Conservation (phyloP, 164 flowering plant species). For the Berberis thunbergii region DNA sequence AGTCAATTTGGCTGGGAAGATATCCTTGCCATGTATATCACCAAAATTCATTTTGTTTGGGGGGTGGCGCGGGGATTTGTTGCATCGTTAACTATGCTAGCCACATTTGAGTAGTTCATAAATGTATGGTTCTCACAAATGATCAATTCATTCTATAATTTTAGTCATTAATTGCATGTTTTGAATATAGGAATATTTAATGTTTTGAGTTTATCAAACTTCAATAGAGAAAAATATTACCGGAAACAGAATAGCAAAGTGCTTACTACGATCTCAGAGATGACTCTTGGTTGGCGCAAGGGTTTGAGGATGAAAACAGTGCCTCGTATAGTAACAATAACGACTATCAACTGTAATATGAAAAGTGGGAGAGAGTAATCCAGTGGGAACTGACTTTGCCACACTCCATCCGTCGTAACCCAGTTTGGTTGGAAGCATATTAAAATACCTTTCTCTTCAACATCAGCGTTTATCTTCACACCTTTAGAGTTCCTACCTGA, state of each 20-base stretch:
- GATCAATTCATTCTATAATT: too few relatives aligned
- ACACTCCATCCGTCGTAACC: conserved; percentile 9
- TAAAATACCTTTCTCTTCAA: background rate
- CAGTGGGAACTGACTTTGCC: conserved; percentile 8
- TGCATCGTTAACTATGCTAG: too few relatives aligned
- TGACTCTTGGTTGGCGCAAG: conserved; percentile 11
- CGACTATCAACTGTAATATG: conserved; percentile 8
- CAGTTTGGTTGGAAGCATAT: conserved; percentile 9
- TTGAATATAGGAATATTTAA: too few relatives aligned
- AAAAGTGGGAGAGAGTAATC: conserved; percentile 13
- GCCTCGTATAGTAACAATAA: conserved; percentile 6
- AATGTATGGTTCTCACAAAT: too few relatives aligned
- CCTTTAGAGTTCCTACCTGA: background rate
- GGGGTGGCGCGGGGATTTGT: too few relatives aligned
- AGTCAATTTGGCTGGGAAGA: too few relatives aligned
- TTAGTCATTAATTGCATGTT: too few relatives aligned
- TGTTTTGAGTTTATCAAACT: too few relatives aligned
- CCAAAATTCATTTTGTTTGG: too few relatives aligned
- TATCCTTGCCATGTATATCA: too few relatives aligned
- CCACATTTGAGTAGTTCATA: too few relatives aligned
- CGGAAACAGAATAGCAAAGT: background rate
- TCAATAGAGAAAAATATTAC: too few relatives aligned
- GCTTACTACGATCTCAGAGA: conserved; percentile 13
- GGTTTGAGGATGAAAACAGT: conserved; percentile 9
- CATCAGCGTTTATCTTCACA: background rate